Conservation (phyloP, 257 asterid species). For the Henckelia pumila region DNA sequence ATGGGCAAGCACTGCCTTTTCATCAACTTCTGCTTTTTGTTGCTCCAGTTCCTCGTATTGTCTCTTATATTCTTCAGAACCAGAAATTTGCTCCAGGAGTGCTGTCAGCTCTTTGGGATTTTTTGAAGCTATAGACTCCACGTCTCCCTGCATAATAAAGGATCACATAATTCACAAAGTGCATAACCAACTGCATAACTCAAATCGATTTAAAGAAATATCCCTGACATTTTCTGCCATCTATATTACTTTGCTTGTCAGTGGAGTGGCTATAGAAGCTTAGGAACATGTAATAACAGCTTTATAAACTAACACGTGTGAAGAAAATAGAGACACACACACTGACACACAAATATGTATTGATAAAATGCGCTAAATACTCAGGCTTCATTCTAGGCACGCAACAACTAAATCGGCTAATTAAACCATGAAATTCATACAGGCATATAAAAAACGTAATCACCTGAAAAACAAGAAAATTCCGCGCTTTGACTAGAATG, state of each 20-base stretch:
- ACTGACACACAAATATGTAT: too few species aligned
- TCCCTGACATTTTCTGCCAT: background rate
- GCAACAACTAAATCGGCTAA: background rate
- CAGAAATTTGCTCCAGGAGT: slow-evolving; percentile 91
- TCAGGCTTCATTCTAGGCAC: background rate
- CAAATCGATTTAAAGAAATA: slow-evolving; percentile 8
- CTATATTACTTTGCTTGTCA: slow-evolving; percentile 3
- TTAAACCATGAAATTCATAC: slow-evolving; percentile 9
- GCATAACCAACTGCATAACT: slow-evolving; percentile 11
- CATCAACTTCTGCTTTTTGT: slow-evolving; percentile 85
- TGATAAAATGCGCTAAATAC: background rate
- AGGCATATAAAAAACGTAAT: background rate
- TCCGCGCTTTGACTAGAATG: slow-evolving; percentile 88
- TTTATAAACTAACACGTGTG: background rate
- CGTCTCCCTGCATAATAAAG: slow-evolving; percentile 73
- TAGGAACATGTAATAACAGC: background rate
- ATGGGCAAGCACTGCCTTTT: slow-evolving; percentile 87
- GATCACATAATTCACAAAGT: slow-evolving; percentile 14
- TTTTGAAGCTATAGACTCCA: slow-evolving; percentile 94
- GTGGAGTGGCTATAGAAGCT: slow-evolving; percentile 7
- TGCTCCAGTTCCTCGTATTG: slow-evolving; percentile 80
- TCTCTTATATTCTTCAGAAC: slow-evolving; percentile 87
- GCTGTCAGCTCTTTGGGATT: slow-evolving; percentile 88
- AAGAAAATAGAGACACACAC: too few species aligned
- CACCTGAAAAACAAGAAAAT: slow-evolving; percentile 98